Base-by-base conservation (phyloP, 2,329 filamentous ascomycete species). In the Colletotrichum camelliae region DNA sequence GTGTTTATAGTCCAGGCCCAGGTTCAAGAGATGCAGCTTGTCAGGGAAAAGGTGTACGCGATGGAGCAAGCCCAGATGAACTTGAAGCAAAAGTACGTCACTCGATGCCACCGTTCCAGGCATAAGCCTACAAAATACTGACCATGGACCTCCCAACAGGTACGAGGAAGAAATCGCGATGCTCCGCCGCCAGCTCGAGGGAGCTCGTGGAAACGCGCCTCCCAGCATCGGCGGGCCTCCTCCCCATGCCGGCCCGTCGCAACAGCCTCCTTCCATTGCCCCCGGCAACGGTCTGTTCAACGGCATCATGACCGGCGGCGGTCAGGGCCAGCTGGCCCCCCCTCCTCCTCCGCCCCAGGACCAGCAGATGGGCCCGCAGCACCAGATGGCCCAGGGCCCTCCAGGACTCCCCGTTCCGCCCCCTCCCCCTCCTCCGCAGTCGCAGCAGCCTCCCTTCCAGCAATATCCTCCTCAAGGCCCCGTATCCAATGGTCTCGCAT, bases 281-380 rank as follows among this genome's bases (percentile, higher is more conserved):
- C 94, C 97, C 82, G 96, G 96, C 31, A 96, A 94, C 83, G 97
- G 97, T 82, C 90, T 98, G 55, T 98, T 99, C 83, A 96, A 95
- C 79, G 96, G 95, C 72, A 98, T 98, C 83, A 98, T 99, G 95
- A 93, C 96, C 72, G 96, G 96, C 78, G 92, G 91, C 77, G 94
- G 93, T 81, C 95, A 96, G 87, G 94, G 93, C 80, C 95, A 94
- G 77, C 94, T 95, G 78, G 95, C 95, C 76, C 93, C 98, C 80
- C 96, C 96, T 78, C 94, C 92, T 35, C 83, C 84, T 72, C 88
- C 88, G 37, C 91, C 91, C 80, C 92, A 93, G 85, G 90, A 93
- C 80, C 92, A 93, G 82, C 90, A 90, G 79, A 87, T 84, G 79
- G 88, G 88, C 80, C 87, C 87, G 27, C 84, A 87, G 78, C 85